Conservation (phyloP, 805 yeast genomes). For the Lipomyces sp. region DNA sequence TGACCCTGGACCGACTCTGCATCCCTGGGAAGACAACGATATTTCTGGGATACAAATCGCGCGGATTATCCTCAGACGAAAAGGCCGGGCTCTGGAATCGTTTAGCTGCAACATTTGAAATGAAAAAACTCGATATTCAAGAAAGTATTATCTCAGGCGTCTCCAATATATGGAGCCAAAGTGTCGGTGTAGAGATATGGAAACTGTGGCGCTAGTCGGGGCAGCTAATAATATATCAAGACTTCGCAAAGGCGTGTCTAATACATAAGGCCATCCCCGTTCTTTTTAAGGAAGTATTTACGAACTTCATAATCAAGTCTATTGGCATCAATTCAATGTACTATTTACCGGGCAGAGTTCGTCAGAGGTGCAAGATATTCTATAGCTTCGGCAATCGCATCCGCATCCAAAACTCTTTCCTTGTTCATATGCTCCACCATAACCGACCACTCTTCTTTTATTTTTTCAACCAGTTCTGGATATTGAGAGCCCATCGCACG, state of each 20-base stretch:
- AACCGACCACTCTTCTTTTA: slow-evolving; percentile 68
- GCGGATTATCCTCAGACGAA: slow-evolving; percentile 30
- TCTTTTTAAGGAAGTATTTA: no score
- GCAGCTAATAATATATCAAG: background rate
- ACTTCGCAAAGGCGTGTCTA: background rate
- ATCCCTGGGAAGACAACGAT: slow-evolving; percentile 20
- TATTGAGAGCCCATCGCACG: slow-evolving; percentile 72
- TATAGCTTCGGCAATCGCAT: slow-evolving; percentile 19
- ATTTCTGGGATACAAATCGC: slow-evolving; percentile 34
- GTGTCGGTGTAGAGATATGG: slow-evolving; percentile 33
- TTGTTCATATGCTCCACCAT: slow-evolving; percentile 46
- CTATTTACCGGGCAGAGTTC: background rate
- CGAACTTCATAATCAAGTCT: no score
- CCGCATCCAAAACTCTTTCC: slow-evolving; percentile 14
- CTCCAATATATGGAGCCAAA: background rate
- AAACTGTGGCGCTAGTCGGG: slow-evolving; percentile 4
- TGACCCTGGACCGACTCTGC: slow-evolving; percentile 18
- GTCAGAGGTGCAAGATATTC: slow-evolving; percentile 2
- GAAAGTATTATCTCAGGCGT: slow-evolving; percentile 18
- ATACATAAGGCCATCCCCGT: no score
- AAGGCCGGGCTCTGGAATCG: slow-evolving; percentile 14
- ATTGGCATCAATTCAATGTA: background rate
- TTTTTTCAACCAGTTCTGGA: slow-evolving; percentile 62
- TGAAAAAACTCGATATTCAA: slow-evolving; percentile 8
- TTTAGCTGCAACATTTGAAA: slow-evolving; percentile 8